phyloP scores from a whole-genome alignment of 129 eudicot genomes.

The Escallonia herrerae region DNA sequence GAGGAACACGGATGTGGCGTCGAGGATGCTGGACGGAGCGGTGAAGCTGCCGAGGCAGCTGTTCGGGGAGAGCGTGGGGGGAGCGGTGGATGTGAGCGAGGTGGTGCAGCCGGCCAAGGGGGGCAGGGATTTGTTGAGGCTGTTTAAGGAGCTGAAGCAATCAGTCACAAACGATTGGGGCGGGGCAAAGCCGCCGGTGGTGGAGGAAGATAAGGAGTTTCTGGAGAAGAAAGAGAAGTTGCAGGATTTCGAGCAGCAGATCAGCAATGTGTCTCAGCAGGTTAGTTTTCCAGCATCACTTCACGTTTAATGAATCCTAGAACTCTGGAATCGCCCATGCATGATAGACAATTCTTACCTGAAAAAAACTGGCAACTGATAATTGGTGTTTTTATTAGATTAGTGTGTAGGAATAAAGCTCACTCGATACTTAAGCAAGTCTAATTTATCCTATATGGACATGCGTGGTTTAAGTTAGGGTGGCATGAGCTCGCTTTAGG shows the following conservation, averaged over 20 bases:
- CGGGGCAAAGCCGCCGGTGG: conserved; percentile 48
- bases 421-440: neutral
- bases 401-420: neutral
- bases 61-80: conserved; percentile 55
- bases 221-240: conserved; percentile 65
- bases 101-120: conserved; percentile 72
- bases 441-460: neutral
- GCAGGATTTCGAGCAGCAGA: conserved; percentile 69
- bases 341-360: too few species aligned
- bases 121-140: conserved; percentile 81
- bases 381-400: conserved; percentile 7
- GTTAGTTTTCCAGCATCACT: conserved; percentile 17
- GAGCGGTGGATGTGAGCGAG: conserved; percentile 40
- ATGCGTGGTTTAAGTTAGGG: neutral
- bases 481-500: neutral
- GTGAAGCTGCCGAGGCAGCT: conserved; percentile 69
- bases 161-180: conserved; percentile 84
- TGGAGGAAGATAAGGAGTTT: conserved; percentile 90
- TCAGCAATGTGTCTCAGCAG: conserved; percentile 78
- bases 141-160: conserved; percentile 93
- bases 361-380: neutral
- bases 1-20: conserved; percentile 57
- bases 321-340: too few species aligned
- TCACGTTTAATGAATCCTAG: too few species aligned
- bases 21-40: conserved; percentile 80